phyloP scores from a whole-genome alignment of 164 flowering plant genomes.

The Liquidambar formosana region DNA sequence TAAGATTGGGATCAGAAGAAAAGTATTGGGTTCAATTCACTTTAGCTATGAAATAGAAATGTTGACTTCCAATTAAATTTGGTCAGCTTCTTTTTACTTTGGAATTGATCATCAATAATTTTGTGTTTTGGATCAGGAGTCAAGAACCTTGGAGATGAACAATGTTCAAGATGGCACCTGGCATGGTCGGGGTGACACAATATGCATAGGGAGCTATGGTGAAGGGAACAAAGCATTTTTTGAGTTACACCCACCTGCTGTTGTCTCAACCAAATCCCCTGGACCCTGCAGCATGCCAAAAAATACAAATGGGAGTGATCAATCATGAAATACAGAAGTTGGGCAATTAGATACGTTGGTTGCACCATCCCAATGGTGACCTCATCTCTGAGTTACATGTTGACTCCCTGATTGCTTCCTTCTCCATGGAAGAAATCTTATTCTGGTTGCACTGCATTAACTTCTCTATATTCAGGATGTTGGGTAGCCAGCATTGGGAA shows the following conservation, averaged over 20 bases:
- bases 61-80: too few species aligned
- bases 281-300: constrained; percentile 37
- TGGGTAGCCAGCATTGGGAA: neutral
- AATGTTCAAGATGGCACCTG: constrained; percentile 88
- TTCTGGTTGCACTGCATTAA: too few species aligned
- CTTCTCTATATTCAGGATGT: neutral
- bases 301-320: constrained; percentile 10
- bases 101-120: neutral
- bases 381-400: neutral
- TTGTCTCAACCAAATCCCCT: constrained; percentile 40
- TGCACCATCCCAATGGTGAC: neutral
- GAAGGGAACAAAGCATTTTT: constrained; percentile 48
- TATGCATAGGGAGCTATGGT: constrained; percentile 63
- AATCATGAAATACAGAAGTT: constrained; percentile 20
- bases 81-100: too few species aligned
- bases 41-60: too few species aligned
- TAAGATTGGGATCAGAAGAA: too few species aligned
- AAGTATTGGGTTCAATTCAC: too few species aligned
- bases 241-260: constrained; percentile 56
- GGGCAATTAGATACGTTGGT: constrained; percentile 33
- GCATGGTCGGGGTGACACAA: constrained; percentile 95
- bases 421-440: neutral
- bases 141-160: constrained; percentile 92
- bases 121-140: constrained; percentile 51
- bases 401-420: neutral